Evolutionary conservation across 441 rosid species (phyloP).

Genomic region (Arabidopsis lyrata): DNA sequence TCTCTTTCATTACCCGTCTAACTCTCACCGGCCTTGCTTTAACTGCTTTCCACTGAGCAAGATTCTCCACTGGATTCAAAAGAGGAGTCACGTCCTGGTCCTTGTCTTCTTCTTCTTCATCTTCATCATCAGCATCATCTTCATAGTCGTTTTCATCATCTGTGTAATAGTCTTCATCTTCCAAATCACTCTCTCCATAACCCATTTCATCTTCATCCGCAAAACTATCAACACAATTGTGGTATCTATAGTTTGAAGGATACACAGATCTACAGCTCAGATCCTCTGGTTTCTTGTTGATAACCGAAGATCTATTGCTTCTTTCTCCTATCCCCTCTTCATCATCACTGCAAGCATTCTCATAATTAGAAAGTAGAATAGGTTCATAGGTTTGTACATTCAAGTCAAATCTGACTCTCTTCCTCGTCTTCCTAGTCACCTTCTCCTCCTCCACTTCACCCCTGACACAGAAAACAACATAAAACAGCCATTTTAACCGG

Average conservation of each 20-base stretch:
- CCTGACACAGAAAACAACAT: constrained; percentile 23
- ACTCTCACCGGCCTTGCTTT: constrained; percentile 53
- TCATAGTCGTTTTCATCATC: constrained; percentile 48
- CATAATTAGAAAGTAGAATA: constrained; percentile 31
- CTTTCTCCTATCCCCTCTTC: constrained; percentile 47
- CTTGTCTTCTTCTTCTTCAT: constrained; percentile 37
- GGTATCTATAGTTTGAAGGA: constrained; percentile 61
- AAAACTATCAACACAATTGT: constrained; percentile 56
- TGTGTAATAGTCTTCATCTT: constrained; percentile 50
- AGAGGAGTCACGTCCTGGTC: constrained; percentile 53
- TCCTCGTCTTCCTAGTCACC: constrained; percentile 50
- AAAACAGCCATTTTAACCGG: constrained; percentile 18
- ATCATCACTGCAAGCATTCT: constrained; percentile 42
- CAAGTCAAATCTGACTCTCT: constrained; percentile 72
- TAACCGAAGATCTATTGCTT: constrained; percentile 27
- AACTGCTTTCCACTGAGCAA: constrained; percentile 64
- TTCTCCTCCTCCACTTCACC: constrained; percentile 44
- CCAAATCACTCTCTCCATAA: constrained; percentile 63
- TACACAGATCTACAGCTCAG: constrained; percentile 22
- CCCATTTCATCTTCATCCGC: constrained; percentile 61
- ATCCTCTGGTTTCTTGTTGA: constrained; percentile 33
- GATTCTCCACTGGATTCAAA: constrained; percentile 65
- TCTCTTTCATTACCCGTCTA: constrained; percentile 55
- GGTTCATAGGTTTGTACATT: constrained; percentile 73
- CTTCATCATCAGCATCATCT: constrained; percentile 48